Evolutionary conservation across 495 filamentous ascomycete genomes (phyloP).

Genomic region (Aspergillus taichungensis): DNA sequence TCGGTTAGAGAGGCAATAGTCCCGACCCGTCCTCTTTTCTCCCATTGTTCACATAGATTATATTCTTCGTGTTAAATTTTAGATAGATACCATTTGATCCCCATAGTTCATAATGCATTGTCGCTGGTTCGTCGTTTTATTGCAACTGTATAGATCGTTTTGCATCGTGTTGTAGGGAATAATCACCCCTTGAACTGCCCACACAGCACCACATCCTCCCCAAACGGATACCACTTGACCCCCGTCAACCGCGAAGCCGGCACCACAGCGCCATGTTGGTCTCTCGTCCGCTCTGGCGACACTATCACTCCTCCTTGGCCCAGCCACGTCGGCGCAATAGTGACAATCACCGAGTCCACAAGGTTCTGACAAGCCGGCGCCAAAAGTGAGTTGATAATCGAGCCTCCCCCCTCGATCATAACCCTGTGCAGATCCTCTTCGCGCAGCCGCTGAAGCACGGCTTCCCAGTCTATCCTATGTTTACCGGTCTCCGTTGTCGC

Average conservation of each 20-base stretch:
- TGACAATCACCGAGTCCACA: slow-evolving; percentile 72
- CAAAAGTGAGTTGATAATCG: slow-evolving; percentile 70
- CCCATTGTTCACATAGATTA: too few relatives aligned
- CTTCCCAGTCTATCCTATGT: slow-evolving; percentile 47
- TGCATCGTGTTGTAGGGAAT: too few relatives aligned
- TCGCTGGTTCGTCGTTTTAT: too few relatives aligned
- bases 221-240: slow-evolving; percentile 67
- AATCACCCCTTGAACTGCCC: slow-evolving; percentile 35
- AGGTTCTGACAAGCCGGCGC: slow-evolving; percentile 40
- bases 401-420: slow-evolving; percentile 82
- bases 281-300: slow-evolving; percentile 42
- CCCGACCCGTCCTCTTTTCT: too few relatives aligned
- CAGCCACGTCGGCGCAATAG: slow-evolving; percentile 78
- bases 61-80: too few relatives aligned
- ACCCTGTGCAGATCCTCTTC: slow-evolving; percentile 57
- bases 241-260: slow-evolving; percentile 51
- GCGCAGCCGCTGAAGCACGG: slow-evolving; percentile 45
- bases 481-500: slow-evolving; percentile 3
- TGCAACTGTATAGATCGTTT: too few relatives aligned
- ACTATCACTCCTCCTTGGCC: slow-evolving; percentile 72
- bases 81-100: too few relatives aligned
- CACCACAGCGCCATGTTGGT: slow-evolving; percentile 34
- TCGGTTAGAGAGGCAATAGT: too few relatives aligned
- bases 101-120: too few relatives aligned
- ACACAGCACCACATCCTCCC: slow-evolving; percentile 70